These are phyloP conservation scores for Xanthoceras sorbifolium DNA, from an alignment of 345 rosid species.

Conservation along the genomic window DNA sequence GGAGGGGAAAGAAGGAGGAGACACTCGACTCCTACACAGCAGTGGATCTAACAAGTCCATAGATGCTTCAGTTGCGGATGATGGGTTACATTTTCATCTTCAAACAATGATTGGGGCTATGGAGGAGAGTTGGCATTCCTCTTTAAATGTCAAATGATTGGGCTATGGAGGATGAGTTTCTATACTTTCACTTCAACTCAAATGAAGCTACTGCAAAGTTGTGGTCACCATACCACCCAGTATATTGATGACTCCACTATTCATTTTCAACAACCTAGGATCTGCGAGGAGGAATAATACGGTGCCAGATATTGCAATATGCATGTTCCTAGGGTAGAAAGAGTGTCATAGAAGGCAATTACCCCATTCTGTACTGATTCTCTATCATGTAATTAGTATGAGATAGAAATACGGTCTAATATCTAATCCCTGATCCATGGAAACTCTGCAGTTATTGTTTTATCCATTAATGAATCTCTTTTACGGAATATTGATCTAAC, in stretches of 20 bases:
- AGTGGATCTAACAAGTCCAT: slow-evolving; percentile 8
- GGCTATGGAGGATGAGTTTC: background rate
- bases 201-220: background rate
- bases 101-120: background rate
- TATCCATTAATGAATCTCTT: too few species aligned
- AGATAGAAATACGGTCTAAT: background rate
- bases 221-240: background rate
- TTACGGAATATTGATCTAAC: background rate
- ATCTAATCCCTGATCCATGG: too few species aligned
- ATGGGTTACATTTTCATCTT: background rate
- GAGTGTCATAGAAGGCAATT: too few species aligned
- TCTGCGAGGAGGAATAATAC: background rate
- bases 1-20: slow-evolving; percentile 59
- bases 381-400: background rate
- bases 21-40: slow-evolving; percentile 11
- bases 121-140: background rate
- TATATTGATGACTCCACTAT: too few species aligned
- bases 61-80: background rate
- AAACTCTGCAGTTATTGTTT: too few species aligned
- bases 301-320: background rate
- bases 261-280: background rate
- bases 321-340: background rate
- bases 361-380: background rate
- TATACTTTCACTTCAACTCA: background rate
- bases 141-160: too few species aligned